Conservation (phyloP, 108 stramenopile genomes). For the Pseudonitzschia delicatissima region DNA sequence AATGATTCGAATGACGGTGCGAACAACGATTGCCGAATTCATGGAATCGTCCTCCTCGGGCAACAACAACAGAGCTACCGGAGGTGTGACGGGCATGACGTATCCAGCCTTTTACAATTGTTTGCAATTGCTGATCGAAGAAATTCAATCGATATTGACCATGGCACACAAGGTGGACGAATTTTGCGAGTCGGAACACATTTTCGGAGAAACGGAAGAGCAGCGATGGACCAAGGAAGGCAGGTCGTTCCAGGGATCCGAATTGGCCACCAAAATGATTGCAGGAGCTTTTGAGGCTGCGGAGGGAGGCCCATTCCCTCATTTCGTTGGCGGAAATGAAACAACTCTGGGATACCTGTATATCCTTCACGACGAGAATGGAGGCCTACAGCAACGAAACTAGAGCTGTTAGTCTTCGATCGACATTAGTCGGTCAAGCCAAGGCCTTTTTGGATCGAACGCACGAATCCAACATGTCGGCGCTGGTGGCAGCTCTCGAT, state of each 20-base stretch:
- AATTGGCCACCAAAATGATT: slow-evolving; percentile 77
- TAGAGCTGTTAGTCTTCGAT: slow-evolving; percentile 85
- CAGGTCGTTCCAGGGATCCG: slow-evolving; percentile 66
- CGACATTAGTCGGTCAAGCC: slow-evolving; percentile 86
- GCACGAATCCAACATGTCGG: slow-evolving; percentile 90
- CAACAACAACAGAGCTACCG: slow-evolving; percentile 3
- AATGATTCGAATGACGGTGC: slow-evolving; percentile 80
- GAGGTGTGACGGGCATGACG: slow-evolving; percentile 73
- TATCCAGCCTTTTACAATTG: slow-evolving; percentile 80
- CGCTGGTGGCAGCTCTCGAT: slow-evolving; percentile 84
- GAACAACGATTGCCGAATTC: slow-evolving; percentile 87
- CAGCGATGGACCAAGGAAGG: slow-evolving; percentile 49
- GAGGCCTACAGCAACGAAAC: slow-evolving; percentile 65
- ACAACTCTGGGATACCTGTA: slow-evolving; percentile 81
- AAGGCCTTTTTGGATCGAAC: slow-evolving; percentile 90
- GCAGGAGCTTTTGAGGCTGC: slow-evolving; percentile 77
- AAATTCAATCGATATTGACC: slow-evolving; percentile 62
- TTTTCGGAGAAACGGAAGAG: slow-evolving; percentile 21
- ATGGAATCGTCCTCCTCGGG: slow-evolving; percentile 34
- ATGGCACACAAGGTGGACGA: slow-evolving; percentile 60
- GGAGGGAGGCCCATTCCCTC: slow-evolving; percentile 83
- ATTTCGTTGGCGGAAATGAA: slow-evolving; percentile 81
- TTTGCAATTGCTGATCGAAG: slow-evolving; percentile 84
- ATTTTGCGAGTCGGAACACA: slow-evolving; percentile 23
- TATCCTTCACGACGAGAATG: slow-evolving; percentile 63